phyloP scores from a whole-genome alignment of 2,329 filamentous ascomycete genomes.

The Gnomoniopsis sp. region DNA sequence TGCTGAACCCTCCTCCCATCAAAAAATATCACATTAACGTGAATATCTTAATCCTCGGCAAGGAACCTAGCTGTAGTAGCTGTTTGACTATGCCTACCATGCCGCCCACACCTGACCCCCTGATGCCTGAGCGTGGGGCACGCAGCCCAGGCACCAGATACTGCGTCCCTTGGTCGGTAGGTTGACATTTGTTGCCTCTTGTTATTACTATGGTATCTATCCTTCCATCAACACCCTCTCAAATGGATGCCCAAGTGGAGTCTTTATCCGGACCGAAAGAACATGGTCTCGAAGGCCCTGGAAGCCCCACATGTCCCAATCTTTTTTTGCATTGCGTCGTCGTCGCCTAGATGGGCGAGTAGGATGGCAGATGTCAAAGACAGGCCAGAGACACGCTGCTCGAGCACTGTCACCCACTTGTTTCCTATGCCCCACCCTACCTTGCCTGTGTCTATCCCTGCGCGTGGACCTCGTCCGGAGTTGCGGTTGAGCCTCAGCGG shows the following conservation, averaged over 20 bases:
- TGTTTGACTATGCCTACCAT: background rate
- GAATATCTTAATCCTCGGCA: background rate
- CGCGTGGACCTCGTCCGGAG: background rate
- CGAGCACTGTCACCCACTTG: slow-evolving; percentile 10
- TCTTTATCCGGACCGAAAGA: slow-evolving; percentile 2
- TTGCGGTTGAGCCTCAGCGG: background rate
- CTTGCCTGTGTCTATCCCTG: background rate
- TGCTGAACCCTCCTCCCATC: background rate
- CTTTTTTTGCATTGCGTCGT: slow-evolving; percentile 5
- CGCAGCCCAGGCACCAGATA: background rate
- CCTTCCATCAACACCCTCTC: too few relatives aligned
- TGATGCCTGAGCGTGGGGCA: too few relatives aligned
- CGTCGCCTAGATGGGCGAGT: slow-evolving; percentile 17
- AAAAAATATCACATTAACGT: background rate
- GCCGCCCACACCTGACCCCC: too few relatives aligned
- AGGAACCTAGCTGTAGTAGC: background rate
- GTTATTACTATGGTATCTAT: too few relatives aligned
- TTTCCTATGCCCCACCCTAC: background rate
- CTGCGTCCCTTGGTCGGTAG: background rate
- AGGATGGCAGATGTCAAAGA: slow-evolving; percentile 1
- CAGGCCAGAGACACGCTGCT: slow-evolving; percentile 1
- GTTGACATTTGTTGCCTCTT: too few relatives aligned
- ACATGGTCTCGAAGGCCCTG: background rate
- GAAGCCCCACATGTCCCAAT: background rate
- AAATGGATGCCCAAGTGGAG: background rate